phyloP scores from a whole-genome alignment of 2,329 filamentous ascomycete genomes.

The Microdochium paspali region DNA sequence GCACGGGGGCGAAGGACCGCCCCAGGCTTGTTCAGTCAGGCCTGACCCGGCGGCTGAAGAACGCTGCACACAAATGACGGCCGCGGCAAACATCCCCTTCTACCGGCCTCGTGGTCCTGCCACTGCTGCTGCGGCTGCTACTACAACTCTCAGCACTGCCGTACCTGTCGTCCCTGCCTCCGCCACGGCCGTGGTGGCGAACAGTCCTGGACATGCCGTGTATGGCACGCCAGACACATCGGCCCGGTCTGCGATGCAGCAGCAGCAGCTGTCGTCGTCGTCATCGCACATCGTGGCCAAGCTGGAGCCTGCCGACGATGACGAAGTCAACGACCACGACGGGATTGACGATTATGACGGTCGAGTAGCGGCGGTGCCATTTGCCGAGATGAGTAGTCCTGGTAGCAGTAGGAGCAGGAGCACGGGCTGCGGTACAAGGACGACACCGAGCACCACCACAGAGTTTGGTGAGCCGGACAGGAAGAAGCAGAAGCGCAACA shows the following conservation, averaged over 20 bases:
- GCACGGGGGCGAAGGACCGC: neutral
- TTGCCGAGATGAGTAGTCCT: too few species aligned
- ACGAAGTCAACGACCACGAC: neutral
- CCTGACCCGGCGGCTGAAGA: too few species aligned
- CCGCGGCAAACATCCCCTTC: neutral
- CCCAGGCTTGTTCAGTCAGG: neutral
- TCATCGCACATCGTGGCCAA: neutral
- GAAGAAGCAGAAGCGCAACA: conserved; percentile 78
- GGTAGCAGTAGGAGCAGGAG: neutral
- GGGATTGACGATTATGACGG: neutral
- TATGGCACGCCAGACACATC: neutral
- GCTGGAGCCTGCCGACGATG: neutral
- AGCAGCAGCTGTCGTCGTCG: too few species aligned
- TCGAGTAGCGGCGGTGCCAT: too few species aligned
- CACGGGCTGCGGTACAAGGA: too few species aligned
- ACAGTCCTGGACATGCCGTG: neutral
- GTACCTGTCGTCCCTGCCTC: neutral
- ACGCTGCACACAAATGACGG: neutral
- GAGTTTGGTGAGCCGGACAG: conserved; percentile 13
- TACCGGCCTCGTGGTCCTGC: neutral
- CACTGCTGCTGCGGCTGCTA: neutral
- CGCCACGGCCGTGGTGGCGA: neutral
- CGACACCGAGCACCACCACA: too few species aligned
- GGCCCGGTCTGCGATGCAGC: neutral
- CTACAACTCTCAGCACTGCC: neutral